Percentiles rank a stretch among this genome's conserved stretches.
phyloP scores from a whole-genome alignment of 139 green algal genomes.

The Chlamydomonas eustigma region DNA sequence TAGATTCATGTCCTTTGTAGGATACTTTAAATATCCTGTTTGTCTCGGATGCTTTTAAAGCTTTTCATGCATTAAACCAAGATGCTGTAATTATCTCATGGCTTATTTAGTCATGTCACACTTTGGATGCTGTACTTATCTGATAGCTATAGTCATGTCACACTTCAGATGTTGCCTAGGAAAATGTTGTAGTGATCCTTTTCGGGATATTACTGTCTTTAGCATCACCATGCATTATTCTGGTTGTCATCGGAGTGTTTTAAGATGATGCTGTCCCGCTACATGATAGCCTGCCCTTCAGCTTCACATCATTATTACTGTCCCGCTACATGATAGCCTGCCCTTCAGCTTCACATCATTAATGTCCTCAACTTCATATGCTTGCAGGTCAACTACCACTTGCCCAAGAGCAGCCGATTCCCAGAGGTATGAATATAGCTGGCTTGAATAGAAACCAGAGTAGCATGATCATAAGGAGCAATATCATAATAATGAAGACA shows the following conservation, averaged over 20 bases:
- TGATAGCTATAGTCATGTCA: too few species aligned
- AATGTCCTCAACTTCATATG: background rate
- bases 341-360: background rate
- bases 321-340: background rate
- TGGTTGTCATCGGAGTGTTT: background rate
- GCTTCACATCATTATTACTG: background rate
- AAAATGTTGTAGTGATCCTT: too few species aligned
- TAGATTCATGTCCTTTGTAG: background rate
- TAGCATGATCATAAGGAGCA: too few species aligned
- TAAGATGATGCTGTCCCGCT: too few species aligned
- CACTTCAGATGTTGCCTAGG: too few species aligned
- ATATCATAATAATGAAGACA: too few species aligned
- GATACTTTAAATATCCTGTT: background rate
- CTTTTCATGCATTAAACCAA: background rate
- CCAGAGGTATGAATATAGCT: too few species aligned
- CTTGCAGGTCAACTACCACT: slow-evolving; percentile 91
- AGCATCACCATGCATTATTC: background rate
- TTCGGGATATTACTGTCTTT: background rate
- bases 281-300: background rate
- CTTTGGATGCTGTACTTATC: too few species aligned
- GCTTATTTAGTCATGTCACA: background rate
- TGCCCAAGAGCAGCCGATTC: slow-evolving; percentile 48
- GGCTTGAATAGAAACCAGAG: too few species aligned
- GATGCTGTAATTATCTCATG: background rate
- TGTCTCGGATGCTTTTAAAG: background rate